These are phyloP conservation scores for Talaromyces sp. DNA, from an alignment of 2,329 filamentous ascomycete genomes.

Conservation along the genomic window DNA sequence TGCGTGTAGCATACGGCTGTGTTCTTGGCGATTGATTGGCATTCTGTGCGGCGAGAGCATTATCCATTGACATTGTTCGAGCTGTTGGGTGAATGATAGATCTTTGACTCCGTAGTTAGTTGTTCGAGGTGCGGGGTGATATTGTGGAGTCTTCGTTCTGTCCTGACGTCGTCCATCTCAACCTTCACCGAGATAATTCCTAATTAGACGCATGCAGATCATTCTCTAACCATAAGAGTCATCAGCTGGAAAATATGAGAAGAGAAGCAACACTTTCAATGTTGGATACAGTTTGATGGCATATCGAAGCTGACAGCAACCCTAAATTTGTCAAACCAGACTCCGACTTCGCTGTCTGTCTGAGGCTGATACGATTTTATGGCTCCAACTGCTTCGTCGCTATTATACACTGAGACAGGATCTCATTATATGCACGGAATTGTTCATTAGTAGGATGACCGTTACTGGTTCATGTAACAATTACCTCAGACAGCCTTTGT, in stretches of 20 bases:
- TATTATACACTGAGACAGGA: not conserved
- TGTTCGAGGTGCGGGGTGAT: not conserved
- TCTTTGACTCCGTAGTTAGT: not conserved
- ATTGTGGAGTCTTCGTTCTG: not conserved
- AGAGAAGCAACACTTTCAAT: not conserved
- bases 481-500: not conserved
- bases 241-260: not conserved
- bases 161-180: not conserved
- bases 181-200: not conserved
- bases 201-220: not conserved
- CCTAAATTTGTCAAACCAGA: not conserved
- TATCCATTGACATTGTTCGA: not conserved
- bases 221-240: not conserved
- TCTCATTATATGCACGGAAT: too few species aligned
- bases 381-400: too few species aligned
- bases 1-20: not conserved
- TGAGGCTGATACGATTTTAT: too few species aligned
- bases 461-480: not conserved
- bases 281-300: too few species aligned
- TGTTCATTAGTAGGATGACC: not conserved
- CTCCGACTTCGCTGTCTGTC: not conserved
- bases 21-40: conserved; percentile 5
- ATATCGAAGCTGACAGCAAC: not conserved
- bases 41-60: not conserved
- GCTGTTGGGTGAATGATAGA: not conserved